Evolutionary conservation across 306 rosid genomes (phyloP), one percentile per base, ranked within the genome.

Genomic region (Cercis canadensis): DNA sequence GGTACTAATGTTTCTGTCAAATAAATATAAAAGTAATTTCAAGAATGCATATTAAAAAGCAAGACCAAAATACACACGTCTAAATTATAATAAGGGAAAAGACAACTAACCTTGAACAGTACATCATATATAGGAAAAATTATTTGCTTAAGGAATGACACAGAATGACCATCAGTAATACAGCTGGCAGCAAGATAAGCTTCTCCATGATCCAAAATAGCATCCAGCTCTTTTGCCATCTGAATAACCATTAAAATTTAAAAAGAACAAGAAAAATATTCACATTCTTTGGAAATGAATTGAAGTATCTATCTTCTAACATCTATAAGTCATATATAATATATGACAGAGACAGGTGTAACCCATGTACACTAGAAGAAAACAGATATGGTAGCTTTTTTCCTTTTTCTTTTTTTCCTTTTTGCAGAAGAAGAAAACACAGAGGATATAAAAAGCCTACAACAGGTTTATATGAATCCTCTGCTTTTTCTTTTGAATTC

Each of bases 201-300:
- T 78, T 86, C 97, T 81, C 88, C 89, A 65, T 78, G 97, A 80
- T 94, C 98, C 87, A 94, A 82, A 63, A 78, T 81, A 39, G 90
- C 97, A 57, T 94, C 98, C 82, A 94, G 79, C 58, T 90, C 96
- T 81, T 86, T 90, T 10, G 97, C 98, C 98, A 94, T 94, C 98
- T 94, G 75, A 40, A 74, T 70, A 73, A 75, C 67, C 62, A 62
- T 49, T 54, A 65, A 46, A 46, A 69, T 5, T 36, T 1, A 9
- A 6, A 1, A 37, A 2, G 43, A 6, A 37, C 29, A 37, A 37
- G 2, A 17, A 16, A 53, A 50, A 12, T 2, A 17, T 21, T 39
- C 65, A 45, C 64, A 46, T 71, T 43, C 77, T 47, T 47, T 44
- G 33, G 40, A 57, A 68, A 14, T 39, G 19, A 43, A 32, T 41